These are phyloP conservation scores for Phytophthora multivora DNA, from an alignment of 352 stramenopile genomes.

Conservation along the genomic window DNA sequence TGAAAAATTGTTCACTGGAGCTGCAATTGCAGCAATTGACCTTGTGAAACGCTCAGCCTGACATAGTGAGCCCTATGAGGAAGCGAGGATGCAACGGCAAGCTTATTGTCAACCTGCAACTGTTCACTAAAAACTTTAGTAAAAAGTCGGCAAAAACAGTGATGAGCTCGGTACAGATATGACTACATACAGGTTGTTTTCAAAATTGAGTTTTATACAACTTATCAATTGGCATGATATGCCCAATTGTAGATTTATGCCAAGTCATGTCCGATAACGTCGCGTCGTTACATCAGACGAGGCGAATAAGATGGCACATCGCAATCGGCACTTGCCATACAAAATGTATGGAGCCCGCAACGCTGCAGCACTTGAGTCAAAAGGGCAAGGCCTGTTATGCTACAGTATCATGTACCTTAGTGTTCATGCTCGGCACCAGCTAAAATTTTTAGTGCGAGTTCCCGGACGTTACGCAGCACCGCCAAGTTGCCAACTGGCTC, in stretches of 20 bases:
- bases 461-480: constrained; percentile 14
- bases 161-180: constrained; percentile 2
- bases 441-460: constrained; percentile 21
- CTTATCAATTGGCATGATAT: neutral
- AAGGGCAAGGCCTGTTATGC: constrained; percentile 12
- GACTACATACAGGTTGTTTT: neutral
- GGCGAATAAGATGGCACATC: constrained; percentile 26
- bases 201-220: neutral
- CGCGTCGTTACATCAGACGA: constrained; percentile 16
- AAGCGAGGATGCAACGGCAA: neutral
- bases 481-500: neutral
- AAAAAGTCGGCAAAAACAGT: neutral
- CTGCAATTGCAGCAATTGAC: constrained; percentile 1
- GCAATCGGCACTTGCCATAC: constrained; percentile 6
- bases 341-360: constrained; percentile 5
- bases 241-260: neutral
- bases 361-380: constrained; percentile 12
- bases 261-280: constrained; percentile 8
- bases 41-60: constrained; percentile 7
- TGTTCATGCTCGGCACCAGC: neutral
- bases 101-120: too few relatives aligned
- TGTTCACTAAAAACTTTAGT: too few relatives aligned
- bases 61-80: neutral
- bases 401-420: too few relatives aligned
- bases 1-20: constrained; percentile 4